These are phyloP conservation scores for Haplosporangium gracile DNA, from an alignment of 192 early-diverging fungal genomes.

Conservation along the genomic window DNA sequence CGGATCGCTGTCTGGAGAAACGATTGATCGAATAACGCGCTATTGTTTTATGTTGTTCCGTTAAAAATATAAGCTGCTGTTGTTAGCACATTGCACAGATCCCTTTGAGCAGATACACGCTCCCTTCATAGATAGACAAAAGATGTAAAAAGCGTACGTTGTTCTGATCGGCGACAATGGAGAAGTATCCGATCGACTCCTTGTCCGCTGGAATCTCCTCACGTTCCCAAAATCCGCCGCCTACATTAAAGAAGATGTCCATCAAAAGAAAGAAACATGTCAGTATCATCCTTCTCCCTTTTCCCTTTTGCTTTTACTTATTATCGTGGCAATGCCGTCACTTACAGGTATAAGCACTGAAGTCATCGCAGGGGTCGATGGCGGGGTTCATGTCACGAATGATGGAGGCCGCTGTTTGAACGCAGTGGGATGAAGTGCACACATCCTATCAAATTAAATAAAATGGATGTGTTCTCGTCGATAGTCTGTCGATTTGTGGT, in stretches of 20 bases:
- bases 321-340: not conserved
- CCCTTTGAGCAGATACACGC: not conserved
- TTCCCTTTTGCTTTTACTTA: not conserved
- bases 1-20: not conserved
- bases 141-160: constrained; percentile 13
- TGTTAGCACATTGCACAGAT: not conserved
- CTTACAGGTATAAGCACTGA: constrained; percentile 73
- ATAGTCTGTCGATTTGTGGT: too few species aligned
- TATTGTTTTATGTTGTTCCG: constrained; percentile 4
- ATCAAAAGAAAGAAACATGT: constrained; percentile 30
- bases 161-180: constrained; percentile 12
- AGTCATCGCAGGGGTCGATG: constrained; percentile 75
- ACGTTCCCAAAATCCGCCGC: constrained; percentile 28
- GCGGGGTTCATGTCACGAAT: constrained; percentile 62
- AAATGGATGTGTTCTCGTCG: not conserved
- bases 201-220: constrained; percentile 24
- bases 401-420: constrained; percentile 62
- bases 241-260: constrained; percentile 34
- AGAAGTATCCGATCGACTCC: constrained; percentile 21
- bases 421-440: constrained; percentile 62
- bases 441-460: not conserved
- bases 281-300: constrained; percentile 62
- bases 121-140: not conserved
- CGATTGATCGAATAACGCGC: constrained; percentile 20
- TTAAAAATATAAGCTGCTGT: constrained; percentile 1